Conservation (phyloP, 495 filamentous ascomycete genomes). For the Rusavskia elegans region DNA sequence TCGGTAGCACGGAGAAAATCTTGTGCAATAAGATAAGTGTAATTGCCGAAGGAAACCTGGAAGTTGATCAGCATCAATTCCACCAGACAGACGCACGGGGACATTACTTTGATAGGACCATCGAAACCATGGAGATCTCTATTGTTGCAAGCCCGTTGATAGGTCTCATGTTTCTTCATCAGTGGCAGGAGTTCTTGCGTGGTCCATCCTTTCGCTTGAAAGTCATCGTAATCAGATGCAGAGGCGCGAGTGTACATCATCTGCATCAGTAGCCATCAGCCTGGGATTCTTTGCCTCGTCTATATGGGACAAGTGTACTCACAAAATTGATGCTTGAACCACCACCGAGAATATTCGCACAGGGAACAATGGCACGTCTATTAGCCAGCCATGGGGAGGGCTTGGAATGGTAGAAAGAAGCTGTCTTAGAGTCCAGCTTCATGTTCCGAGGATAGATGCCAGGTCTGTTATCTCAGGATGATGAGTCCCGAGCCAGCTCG, state of each 20-base stretch:
- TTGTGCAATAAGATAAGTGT: constrained; percentile 55
- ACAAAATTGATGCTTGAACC: constrained; percentile 75
- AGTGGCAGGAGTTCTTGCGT: constrained; percentile 64
- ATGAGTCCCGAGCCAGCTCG: too few species aligned
- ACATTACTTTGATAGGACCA: constrained; percentile 50
- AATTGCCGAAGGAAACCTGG: constrained; percentile 60
- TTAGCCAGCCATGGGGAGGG: constrained; percentile 59
- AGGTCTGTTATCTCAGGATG: constrained; percentile 25
- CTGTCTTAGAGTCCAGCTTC: constrained; percentile 76
- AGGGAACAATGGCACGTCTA: constrained; percentile 60
- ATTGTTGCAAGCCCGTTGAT: constrained; percentile 62
- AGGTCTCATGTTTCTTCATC: constrained; percentile 77
- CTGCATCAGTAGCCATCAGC: constrained; percentile 11
- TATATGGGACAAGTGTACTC: not conserved
- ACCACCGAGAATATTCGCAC: constrained; percentile 62
- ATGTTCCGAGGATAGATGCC: constrained; percentile 69
- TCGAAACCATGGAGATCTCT: constrained; percentile 63
- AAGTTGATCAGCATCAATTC: not conserved
- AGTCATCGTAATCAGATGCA: constrained; percentile 73
- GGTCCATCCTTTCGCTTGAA: constrained; percentile 65
- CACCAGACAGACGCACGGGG: not conserved
- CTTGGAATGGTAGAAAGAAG: constrained; percentile 65
- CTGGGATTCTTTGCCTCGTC: not conserved
- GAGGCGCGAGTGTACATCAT: constrained; percentile 75
- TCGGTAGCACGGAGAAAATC: constrained; percentile 71